Evolutionary conservation across 176 grass and related monocot genomes (phyloP).

Genomic region (Aegilops sharonensis): DNA sequence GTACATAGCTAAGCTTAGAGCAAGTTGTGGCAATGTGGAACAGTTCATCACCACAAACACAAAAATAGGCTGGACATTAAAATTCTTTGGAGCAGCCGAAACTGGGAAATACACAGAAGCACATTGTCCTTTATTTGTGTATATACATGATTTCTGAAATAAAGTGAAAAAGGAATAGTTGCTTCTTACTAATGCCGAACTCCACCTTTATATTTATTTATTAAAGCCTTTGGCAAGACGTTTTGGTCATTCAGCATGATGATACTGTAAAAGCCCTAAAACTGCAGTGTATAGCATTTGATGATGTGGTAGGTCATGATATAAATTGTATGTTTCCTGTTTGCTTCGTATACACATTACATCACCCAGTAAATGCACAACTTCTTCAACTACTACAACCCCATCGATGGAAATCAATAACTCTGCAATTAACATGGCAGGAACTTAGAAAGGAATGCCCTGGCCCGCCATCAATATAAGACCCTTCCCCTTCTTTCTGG

Average conservation of each 20-base stretch:
- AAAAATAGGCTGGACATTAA: constrained; percentile 9
- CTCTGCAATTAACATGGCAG: constrained; percentile 10
- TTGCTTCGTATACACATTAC: background rate
- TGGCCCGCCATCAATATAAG: constrained; percentile 15
- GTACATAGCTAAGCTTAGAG: constrained; percentile 5
- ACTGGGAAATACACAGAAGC: background rate
- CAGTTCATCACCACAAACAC: background rate
- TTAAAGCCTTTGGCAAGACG: background rate
- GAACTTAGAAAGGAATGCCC: constrained; percentile 12
- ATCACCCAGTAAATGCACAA: constrained; percentile 17
- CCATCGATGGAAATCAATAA: constrained; percentile 2
- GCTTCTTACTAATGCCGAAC: background rate
- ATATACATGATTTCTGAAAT: background rate
- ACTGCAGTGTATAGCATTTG: background rate
- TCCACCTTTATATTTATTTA: background rate
- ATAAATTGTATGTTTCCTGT: background rate
- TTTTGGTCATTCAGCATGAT: background rate
- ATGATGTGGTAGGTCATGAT: background rate
- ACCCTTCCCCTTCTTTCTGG: background rate
- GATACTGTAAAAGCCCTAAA: background rate
- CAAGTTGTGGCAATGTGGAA: background rate
- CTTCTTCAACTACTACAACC: constrained; percentile 5
- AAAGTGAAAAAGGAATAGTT: background rate
- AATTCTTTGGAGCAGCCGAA: background rate
- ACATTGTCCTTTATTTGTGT: background rate